Evolutionary conservation across 208 protist genomes (phyloP), one percentile per base, ranked within the genome.

Genomic region (Trypanosomatidae sp.): DNA sequence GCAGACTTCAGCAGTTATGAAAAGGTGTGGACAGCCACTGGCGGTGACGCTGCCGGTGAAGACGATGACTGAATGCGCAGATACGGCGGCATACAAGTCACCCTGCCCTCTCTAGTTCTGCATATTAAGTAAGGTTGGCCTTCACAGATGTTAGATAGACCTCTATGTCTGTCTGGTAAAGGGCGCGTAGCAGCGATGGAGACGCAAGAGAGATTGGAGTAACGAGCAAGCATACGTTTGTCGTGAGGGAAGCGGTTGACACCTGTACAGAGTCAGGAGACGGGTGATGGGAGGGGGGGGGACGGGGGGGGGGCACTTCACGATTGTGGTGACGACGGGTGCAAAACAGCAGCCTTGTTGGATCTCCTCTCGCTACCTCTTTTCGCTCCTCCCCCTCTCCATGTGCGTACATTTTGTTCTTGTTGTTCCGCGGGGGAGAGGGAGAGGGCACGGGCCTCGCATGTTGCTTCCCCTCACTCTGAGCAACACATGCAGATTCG

Each of bases 21-120:
- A 4, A 89, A 89, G 69, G 77, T 93, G 10, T 92, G 82, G 76
- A 84, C 67, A 1, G 88, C 91, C 0, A 91, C 89, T 1, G 87
- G 88, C 55, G 91, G 91, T 36, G 91, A 95, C 66, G 74, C 82
- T 36, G 65, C 71, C 22, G 76, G 75, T 13, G 86, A 89, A 25
- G 85, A 88, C 0, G 86, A 90, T 2, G 82, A 86, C 1, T 79
- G 36, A 72, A 46, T 52, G 15, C 9, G 17, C n/a, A 7, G 0
- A 36, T 6, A 33, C 52, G 15, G 10, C 64, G 25, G 46, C 13
- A 66, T 10, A 25, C 36, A 52, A 36, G 30, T 22, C 33, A 30
- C 60, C 22, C 60, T 8, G 15, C n/a, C 36, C 58, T 62, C 30
- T 36, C 22, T n/a, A 13, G 60, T 44, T 7, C n/a, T 47, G 19